phyloP scores from a whole-genome alignment of 2,329 filamentous ascomycete genomes.

The Aureobasidium sp. region DNA sequence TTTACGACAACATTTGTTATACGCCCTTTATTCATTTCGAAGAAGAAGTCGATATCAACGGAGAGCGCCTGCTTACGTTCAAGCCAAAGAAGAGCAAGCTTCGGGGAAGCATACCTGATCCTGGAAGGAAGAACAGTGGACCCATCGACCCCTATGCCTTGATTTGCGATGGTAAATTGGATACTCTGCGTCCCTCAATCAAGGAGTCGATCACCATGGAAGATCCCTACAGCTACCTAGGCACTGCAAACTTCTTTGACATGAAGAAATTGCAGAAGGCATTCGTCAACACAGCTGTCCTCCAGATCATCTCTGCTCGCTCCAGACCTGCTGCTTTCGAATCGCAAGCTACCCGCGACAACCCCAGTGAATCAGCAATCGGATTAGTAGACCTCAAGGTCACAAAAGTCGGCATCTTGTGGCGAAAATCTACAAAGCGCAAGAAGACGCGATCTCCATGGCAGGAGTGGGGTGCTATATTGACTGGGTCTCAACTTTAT shows the following conservation, averaged over 20 bases:
- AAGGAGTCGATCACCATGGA: slow-evolving; percentile 91
- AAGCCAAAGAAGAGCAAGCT: slow-evolving; percentile 68
- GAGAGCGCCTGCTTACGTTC: slow-evolving; percentile 62
- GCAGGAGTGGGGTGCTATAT: slow-evolving; percentile 97
- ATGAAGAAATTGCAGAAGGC: slow-evolving; percentile 76
- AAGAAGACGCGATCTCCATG: slow-evolving; percentile 92
- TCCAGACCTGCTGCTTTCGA: slow-evolving; percentile 95
- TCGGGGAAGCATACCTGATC: slow-evolving; percentile 57
- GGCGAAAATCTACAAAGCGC: slow-evolving; percentile 92
- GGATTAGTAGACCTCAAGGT: slow-evolving; percentile 97
- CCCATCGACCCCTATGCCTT: slow-evolving; percentile 85
- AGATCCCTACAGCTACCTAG: slow-evolving; percentile 83
- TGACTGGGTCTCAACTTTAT: slow-evolving; percentile 95
- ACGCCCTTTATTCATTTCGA: slow-evolving; percentile 98
- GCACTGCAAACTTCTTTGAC: slow-evolving; percentile 68
- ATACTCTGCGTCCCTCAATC: slow-evolving; percentile 72
- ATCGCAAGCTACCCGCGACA: slow-evolving; percentile 74
- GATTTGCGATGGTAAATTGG: slow-evolving; percentile 83
- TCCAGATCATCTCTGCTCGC: slow-evolving; percentile 91
- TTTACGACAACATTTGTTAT: slow-evolving; percentile 98
- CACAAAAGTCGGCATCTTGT: slow-evolving; percentile 88
- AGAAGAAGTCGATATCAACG: slow-evolving; percentile 75
- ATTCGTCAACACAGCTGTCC: slow-evolving; percentile 82
- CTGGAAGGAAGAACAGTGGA: slow-evolving; percentile 62
- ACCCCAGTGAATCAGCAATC: slow-evolving; percentile 78